Percentiles rank a stretch among this genome's conserved stretches.
phyloP scores from a whole-genome alignment of 1,284 basidiomycete genomes.

The Pascua guehoae region DNA sequence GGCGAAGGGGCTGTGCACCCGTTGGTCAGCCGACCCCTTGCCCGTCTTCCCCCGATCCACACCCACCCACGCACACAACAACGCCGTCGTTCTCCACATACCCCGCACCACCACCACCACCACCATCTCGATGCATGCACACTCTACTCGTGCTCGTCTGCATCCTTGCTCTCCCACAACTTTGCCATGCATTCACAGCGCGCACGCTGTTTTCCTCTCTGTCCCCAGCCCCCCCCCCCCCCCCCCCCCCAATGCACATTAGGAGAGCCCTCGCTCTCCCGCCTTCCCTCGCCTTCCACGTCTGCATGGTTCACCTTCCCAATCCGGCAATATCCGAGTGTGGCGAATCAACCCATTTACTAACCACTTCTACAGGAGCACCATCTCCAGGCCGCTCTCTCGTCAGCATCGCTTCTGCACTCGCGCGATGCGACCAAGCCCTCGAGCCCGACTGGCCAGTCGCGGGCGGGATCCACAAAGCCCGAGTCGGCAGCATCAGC shows the following conservation, averaged over 20 bases:
- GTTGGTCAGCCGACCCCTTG: no score
- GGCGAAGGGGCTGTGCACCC: no score
- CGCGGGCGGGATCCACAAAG: conserved; percentile 20
- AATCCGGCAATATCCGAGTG: conserved; percentile 14
- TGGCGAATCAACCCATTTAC: conserved; percentile 19
- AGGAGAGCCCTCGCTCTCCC: neutral
- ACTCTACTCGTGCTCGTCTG: neutral
- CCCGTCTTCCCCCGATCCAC: no score
- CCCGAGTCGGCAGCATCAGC: conserved; percentile 15
- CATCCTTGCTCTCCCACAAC: neutral
- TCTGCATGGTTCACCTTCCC: neutral
- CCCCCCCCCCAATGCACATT: neutral
- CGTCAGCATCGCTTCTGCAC: conserved; percentile 45
- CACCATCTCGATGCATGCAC: neutral
- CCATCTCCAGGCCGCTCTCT: conserved; percentile 69
- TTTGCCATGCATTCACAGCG: neutral
- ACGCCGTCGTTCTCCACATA: no score
- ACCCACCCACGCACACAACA: no score
- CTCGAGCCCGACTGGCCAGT: conserved; percentile 19
- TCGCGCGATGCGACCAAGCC: conserved; percentile 36
- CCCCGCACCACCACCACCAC: neutral
- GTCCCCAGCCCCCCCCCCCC: no score
- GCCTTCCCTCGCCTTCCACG: neutral
- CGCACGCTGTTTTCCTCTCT: neutral
- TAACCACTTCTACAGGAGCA: conserved; percentile 72